Percentiles rank a stretch among this genome's conserved stretches.
These are phyloP conservation scores for Poa annua DNA, from an alignment of 176 grass and related monocot genomes.

Conservation along the genomic window DNA sequence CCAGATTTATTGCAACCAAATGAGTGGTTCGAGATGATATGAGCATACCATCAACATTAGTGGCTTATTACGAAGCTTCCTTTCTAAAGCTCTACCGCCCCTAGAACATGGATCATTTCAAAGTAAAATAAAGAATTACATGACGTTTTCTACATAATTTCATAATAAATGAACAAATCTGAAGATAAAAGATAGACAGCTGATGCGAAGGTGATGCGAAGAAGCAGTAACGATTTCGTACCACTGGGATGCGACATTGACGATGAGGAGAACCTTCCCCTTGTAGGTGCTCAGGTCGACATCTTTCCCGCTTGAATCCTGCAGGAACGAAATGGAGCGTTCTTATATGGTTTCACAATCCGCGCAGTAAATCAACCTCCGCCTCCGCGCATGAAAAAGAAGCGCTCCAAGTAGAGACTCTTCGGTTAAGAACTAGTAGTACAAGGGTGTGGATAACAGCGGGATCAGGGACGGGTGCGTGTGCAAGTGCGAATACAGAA, in stretches of 20 bases:
- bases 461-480: neutral
- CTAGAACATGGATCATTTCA: neutral
- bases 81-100: no score
- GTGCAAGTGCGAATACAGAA: slow-evolving; percentile 22
- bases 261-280: slow-evolving; percentile 84
- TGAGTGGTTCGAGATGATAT: slow-evolving; percentile 3
- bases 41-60: neutral
- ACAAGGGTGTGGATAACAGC: neutral
- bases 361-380: neutral
- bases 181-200: neutral
- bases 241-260: slow-evolving; percentile 92
- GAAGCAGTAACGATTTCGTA: slow-evolving; percentile 33
- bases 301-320: slow-evolving; percentile 71
- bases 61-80: no score
- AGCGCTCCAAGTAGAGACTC: neutral
- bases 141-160: neutral
- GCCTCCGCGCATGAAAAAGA: neutral
- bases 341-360: neutral
- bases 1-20: neutral
- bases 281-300: slow-evolving; percentile 62
- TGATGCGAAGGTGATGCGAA: neutral
- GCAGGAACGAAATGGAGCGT: neutral
- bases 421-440: neutral
- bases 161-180: neutral
- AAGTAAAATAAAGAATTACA: neutral